These are phyloP conservation scores for Verticillium nubilum DNA, from an alignment of 2,329 filamentous ascomycete genomes.

Conservation along the genomic window DNA sequence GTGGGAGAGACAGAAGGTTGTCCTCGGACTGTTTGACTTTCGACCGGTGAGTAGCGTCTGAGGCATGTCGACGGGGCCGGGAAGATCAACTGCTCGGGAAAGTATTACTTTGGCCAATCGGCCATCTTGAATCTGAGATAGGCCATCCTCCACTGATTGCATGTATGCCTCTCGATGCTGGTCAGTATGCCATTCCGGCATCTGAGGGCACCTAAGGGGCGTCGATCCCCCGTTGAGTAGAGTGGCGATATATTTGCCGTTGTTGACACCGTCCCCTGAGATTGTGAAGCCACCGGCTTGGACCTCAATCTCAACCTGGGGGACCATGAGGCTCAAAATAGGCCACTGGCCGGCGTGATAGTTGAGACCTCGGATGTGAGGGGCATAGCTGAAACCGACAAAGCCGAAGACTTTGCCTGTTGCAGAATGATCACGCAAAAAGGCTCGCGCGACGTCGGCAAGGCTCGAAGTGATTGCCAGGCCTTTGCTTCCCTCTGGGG, in stretches of 20 bases:
- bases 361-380: not conserved
- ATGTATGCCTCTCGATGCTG: not conserved
- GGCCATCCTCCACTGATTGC: not conserved
- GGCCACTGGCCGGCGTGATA: not conserved
- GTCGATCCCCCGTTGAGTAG: not conserved
- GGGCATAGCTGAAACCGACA: not conserved
- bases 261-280: not conserved
- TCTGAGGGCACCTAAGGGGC: not conserved
- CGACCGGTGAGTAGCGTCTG: not conserved
- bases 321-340: not conserved
- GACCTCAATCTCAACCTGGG: not conserved
- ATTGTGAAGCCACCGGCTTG: not conserved
- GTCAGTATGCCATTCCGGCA: not conserved
- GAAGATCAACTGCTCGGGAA: not conserved
- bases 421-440: not conserved
- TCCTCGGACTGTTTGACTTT: not conserved
- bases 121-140: not conserved
- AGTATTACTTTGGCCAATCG: not conserved
- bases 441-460: not conserved
- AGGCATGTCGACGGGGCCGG: not conserved
- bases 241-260: not conserved
- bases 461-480: not conserved
- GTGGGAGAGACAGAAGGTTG: not conserved
- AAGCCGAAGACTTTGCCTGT: not conserved
- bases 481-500: not conserved